phyloP scores from a whole-genome alignment of 1,284 basidiomycete genomes.

The Leucocoprinus gongylophorus region DNA sequence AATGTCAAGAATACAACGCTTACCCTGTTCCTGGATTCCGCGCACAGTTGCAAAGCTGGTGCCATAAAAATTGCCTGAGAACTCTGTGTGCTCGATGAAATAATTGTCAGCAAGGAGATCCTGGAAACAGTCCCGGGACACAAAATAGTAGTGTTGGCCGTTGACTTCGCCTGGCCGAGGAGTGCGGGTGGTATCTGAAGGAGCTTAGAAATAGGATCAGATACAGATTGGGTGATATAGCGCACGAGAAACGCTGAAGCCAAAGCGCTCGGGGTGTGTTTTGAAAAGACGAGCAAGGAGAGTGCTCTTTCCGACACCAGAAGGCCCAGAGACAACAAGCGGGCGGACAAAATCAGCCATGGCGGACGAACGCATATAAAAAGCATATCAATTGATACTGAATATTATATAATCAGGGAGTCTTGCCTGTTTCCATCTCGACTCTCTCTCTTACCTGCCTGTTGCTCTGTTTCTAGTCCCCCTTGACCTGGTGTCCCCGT shows the following conservation, averaged over 20 bases:
- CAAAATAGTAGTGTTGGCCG: slow-evolving; percentile 78
- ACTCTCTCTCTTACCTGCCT: slow-evolving; percentile 6
- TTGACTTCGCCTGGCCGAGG: slow-evolving; percentile 81
- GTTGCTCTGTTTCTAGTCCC: slow-evolving; percentile 7
- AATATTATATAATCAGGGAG: slow-evolving; percentile 6
- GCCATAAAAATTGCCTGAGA: slow-evolving; percentile 91
- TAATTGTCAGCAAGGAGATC: slow-evolving; percentile 55
- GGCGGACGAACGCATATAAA: slow-evolving; percentile 5
- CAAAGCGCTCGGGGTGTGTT: slow-evolving; percentile 81
- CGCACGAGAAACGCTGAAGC: slow-evolving; percentile 92
- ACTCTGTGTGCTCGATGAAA: slow-evolving; percentile 76
- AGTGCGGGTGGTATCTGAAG: slow-evolving; percentile 82
- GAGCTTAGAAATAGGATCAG: slow-evolving; percentile 11
- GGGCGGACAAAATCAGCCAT: slow-evolving; percentile 33
- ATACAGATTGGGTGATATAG: slow-evolving; percentile 16
- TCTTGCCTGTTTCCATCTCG: slow-evolving; percentile 13
- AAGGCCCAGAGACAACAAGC: slow-evolving; percentile 42
- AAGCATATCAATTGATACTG: background rate
- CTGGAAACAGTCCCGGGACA: slow-evolving; percentile 54
- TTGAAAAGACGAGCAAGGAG: slow-evolving; percentile 80
- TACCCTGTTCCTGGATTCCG: slow-evolving; percentile 52
- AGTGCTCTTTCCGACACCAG: slow-evolving; percentile 93
- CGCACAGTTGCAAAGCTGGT: slow-evolving; percentile 71
- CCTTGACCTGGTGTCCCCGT: background rate
- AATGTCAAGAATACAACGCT: slow-evolving; percentile 91